Evolutionary conservation across 805 yeast species (phyloP).

Genomic region (Wickerhamiella kurtzmanii): DNA sequence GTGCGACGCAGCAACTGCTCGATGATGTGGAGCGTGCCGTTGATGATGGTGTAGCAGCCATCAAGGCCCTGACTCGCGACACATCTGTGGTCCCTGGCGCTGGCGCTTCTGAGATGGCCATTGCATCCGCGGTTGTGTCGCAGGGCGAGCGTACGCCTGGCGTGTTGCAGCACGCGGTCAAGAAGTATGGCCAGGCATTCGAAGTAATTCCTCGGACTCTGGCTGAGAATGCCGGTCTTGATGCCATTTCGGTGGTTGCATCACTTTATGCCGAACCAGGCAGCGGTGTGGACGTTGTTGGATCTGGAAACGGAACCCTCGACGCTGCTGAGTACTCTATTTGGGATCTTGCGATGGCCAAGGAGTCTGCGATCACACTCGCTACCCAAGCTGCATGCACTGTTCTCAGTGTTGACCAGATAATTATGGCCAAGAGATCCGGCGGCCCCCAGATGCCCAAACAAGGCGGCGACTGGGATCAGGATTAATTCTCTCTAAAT

Average conservation of each 20-base stretch:
- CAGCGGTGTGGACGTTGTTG: constrained; percentile 52
- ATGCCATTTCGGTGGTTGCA: constrained; percentile 79
- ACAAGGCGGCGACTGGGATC: constrained; percentile 32
- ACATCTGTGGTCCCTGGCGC: constrained; percentile 83
- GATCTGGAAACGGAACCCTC: constrained; percentile 47
- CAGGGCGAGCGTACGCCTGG: constrained; percentile 95
- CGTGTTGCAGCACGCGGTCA: constrained; percentile 80
- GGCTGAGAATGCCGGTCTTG: constrained; percentile 90
- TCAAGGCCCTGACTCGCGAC: constrained; percentile 80
- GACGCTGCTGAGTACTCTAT: constrained; percentile 60
- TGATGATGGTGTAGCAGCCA: constrained; percentile 89
- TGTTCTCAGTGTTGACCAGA: constrained; percentile 84
- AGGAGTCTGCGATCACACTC: constrained; percentile 75
- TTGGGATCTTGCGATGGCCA: constrained; percentile 65
- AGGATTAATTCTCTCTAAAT: constrained; percentile 13
- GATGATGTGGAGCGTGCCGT: constrained; percentile 96
- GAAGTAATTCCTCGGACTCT: constrained; percentile 86
- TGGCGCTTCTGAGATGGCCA: constrained; percentile 85
- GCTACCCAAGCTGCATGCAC: constrained; percentile 95
- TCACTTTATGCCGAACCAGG: constrained; percentile 51
- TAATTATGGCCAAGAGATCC: constrained; percentile 96
- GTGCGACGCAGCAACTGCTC: constrained; percentile 86
- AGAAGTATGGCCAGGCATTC: constrained; percentile 85
- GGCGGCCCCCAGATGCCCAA: constrained; percentile 92
- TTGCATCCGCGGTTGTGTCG: constrained; percentile 62